phyloP scores from a whole-genome alignment of 768 basidiomycete species.

The Tylopilus rubrobrunneus region DNA sequence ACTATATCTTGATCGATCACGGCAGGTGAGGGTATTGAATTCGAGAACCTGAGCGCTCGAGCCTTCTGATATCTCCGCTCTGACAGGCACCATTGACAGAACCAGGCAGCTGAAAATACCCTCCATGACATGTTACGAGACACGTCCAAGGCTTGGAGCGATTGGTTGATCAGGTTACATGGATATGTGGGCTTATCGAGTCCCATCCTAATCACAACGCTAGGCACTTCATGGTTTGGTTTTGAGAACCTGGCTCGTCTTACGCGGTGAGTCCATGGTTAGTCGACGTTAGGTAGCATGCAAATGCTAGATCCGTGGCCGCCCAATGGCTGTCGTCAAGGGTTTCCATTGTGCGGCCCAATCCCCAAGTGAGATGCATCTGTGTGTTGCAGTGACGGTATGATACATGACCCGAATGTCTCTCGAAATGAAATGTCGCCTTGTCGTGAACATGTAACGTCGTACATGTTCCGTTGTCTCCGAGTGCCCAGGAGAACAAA shows the following conservation, averaged over 20 bases:
- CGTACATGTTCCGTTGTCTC: conserved; percentile 2
- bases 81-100: neutral
- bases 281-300: neutral
- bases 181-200: neutral
- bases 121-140: no score
- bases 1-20: neutral
- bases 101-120: no score
- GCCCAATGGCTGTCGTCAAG: neutral
- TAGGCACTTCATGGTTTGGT: no score
- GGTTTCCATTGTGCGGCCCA: conserved; percentile 4
- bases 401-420: neutral
- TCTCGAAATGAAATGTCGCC: neutral
- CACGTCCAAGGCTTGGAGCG: neutral
- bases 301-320: neutral
- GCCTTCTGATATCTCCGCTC: neutral
- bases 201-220: neutral
- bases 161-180: neutral
- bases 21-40: neutral
- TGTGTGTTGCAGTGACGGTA: no score
- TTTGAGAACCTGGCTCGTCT: neutral
- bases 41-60: neutral
- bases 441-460: neutral
- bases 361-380: neutral
- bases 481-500: conserved; percentile 13
- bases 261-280: neutral